These are phyloP conservation scores for Harrya chromipes DNA, from an alignment of 768 basidiomycete species.

Conservation along the genomic window DNA sequence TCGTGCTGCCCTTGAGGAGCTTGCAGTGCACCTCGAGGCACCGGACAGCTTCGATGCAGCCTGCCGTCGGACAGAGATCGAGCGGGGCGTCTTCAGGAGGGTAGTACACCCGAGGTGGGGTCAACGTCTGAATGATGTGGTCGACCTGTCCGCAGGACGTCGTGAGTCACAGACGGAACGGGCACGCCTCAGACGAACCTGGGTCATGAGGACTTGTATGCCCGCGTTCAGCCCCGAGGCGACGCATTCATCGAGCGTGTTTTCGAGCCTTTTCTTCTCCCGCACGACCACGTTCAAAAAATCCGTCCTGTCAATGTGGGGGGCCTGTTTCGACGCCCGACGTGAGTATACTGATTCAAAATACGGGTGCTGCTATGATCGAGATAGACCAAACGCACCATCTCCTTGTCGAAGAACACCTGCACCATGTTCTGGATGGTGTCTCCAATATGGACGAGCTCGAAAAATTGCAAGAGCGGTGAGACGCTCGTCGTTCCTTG, in stretches of 20 bases:
- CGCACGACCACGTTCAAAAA: slow-evolving; percentile 90
- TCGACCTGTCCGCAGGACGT: slow-evolving; percentile 60
- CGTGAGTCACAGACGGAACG: background rate
- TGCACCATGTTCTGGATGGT: slow-evolving; percentile 98
- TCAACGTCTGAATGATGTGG: slow-evolving; percentile 82
- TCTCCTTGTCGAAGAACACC: slow-evolving; percentile 96
- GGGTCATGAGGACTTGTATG: slow-evolving; percentile 93
- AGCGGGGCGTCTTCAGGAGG: slow-evolving; percentile 76
- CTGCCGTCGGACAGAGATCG: slow-evolving; percentile 82
- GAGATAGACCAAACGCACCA: slow-evolving; percentile 46
- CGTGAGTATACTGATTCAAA: background rate
- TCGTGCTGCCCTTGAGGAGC: slow-evolving; percentile 88
- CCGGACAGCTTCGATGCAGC: slow-evolving; percentile 85
- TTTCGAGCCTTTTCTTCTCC: slow-evolving; percentile 97
- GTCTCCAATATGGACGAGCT: slow-evolving; percentile 94
- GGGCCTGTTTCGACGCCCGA: slow-evolving; percentile 46
- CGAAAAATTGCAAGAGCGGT: slow-evolving; percentile 94
- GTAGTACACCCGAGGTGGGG: slow-evolving; percentile 85
- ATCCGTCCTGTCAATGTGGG: slow-evolving; percentile 89
- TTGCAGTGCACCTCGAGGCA: slow-evolving; percentile 91
- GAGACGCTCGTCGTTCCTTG: slow-evolving; percentile 80
- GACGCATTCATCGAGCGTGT: slow-evolving; percentile 87
- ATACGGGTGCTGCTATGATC: background rate
- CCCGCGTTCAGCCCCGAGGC: slow-evolving; percentile 93
- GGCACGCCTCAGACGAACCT: slow-evolving; percentile 43